Evolutionary conservation across 208 protist genomes (phyloP), one percentile per base, ranked within the genome.

Genomic region (Novymonas esmeraldas): DNA sequence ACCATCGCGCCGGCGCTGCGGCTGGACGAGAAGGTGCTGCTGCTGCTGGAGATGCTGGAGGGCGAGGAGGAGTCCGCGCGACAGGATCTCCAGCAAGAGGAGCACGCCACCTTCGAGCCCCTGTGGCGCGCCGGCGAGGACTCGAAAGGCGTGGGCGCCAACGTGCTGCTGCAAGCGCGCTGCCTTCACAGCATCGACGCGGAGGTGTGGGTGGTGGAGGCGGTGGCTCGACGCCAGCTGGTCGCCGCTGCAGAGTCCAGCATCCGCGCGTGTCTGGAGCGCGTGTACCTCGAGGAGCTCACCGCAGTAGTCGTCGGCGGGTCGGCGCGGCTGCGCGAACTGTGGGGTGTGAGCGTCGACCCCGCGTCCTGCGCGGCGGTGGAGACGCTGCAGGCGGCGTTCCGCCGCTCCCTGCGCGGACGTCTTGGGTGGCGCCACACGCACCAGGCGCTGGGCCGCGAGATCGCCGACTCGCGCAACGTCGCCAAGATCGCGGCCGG

Each of bases 391-490:
- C 89, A 94, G 58, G 70, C 72, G 0, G 68, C 79, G 20, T 77
- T 86, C 49, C 73, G 68, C 11, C 67, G 57, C 28, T 85, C 64
- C 29, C 62, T 76, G 46, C 59, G 56, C 14, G 84, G 84, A 4
- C 66, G 61, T 9, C 66, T 92, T 11, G 85, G 85, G 20, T 92
- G 85, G 78, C 85, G 73, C 7, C 67, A 45, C 39, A 85, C 84
- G 4, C 78, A 94, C 67, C 42, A 55, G 26, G 54, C 52, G 22
- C 49, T 94, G 49, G 85, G 85, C n/a, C 61, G 75, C 28, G 81
- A 82, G 24, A 77, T 94, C 18, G 73, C 64, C 45, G 59, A 81
- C 31, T 20, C 33, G 11, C 85, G 89, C 33, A 71, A 84, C 55
- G 38, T 24, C 13, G 46, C 44, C 34, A 76, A 81, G 39, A 83